Base-by-base conservation (phyloP, 1,284 basidiomycete genomes). In the Ustilago cynodontis region DNA sequence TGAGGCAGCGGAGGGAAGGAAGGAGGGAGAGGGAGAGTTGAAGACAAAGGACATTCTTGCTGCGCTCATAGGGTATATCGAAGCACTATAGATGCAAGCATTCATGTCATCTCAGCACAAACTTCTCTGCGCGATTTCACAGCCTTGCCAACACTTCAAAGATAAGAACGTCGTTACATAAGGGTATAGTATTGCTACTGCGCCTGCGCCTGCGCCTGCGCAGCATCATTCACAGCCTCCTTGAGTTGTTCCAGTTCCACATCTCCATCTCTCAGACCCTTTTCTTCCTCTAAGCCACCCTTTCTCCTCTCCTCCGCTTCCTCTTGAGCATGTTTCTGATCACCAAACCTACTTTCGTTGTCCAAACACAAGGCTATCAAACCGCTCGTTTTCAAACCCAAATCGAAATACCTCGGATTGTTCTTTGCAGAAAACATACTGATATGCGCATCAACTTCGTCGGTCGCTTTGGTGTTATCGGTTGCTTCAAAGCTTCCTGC, bases 321-420 rank as follows among this genome's bases (percentile, higher is more conserved):
- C 37, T 54, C 33, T 49, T 75, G 63, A 28, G 71, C 56, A 10
- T 73, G 35, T 2, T 61, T 29, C 54, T 80, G 78, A 54, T 80
- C 65, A 0, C 78, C 78, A 39, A 37, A 76, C 41, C 66, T 37
- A 24, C 20, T 26, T 52, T 80, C 78, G 53, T 80, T 80, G 18
- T 78, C 78, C 47, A 80, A 41, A 54, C 74, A 72, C 4, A 68
- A 49, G 0, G 65, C 76, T 1, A 75, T 72, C 53, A 71, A 50
- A 5, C 49, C 67, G 24, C 55, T 62, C 10, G 66, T 67, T 47
- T 67, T 69, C 29, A 81, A 86, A 0, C 94, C 95, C 3, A 98
- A 88, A 72, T 91, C 90, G 84, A 95, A 95, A 86, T 95, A 97
- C 20, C 93, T 93, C 75, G 95, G 93, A 79, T 96, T 96, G n/a